A percentile compares a stretch with the other conserved stretches of the same genome.
Evolutionary conservation across 805 yeast species (phyloP).

Genomic region (Barnettozyma wickerhamii): DNA sequence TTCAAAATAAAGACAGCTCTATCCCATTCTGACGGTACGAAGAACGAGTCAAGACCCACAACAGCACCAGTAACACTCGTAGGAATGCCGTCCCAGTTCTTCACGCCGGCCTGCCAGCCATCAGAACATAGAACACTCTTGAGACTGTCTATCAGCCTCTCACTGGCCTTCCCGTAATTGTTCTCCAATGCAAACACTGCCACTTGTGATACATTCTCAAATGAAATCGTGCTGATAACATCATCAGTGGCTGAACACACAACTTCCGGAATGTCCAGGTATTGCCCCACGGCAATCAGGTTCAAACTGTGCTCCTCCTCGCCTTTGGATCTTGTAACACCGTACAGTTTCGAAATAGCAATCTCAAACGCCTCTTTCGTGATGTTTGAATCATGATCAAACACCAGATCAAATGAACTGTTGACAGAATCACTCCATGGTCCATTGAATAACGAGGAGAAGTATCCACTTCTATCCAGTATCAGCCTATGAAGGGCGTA

Average conservation of each 20-base stretch:
- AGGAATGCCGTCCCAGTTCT: slow-evolving; percentile 46
- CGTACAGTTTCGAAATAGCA: slow-evolving; percentile 44
- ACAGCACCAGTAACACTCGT: slow-evolving; percentile 37
- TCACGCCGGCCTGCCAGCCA: slow-evolving; percentile 45
- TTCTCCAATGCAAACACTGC: slow-evolving; percentile 39
- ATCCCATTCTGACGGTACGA: slow-evolving; percentile 53
- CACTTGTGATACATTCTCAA: slow-evolving; percentile 33
- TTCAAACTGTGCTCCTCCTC: slow-evolving; percentile 35
- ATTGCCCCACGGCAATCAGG: slow-evolving; percentile 48
- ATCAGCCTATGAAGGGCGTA: slow-evolving; percentile 45
- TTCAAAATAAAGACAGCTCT: slow-evolving; percentile 44
- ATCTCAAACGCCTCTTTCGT: slow-evolving; percentile 44
- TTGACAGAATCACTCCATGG: slow-evolving; percentile 35
- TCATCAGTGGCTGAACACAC: slow-evolving; percentile 40
- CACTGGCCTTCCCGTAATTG: slow-evolving; percentile 44
- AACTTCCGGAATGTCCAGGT: slow-evolving; percentile 40
- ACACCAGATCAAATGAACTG: slow-evolving; percentile 27
- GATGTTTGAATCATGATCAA: slow-evolving; percentile 37
- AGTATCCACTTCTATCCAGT: slow-evolving; percentile 43
- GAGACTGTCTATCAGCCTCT: slow-evolving; percentile 40
- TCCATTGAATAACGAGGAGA: slow-evolving; percentile 39
- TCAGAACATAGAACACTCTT: slow-evolving; percentile 42
- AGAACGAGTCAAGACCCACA: slow-evolving; percentile 46
- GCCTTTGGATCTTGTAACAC: slow-evolving; percentile 31
- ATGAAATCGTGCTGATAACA: slow-evolving; percentile 31